These are phyloP conservation scores for Murraya paniculata DNA, from an alignment of 345 rosid genomes.

Conservation along the genomic window DNA sequence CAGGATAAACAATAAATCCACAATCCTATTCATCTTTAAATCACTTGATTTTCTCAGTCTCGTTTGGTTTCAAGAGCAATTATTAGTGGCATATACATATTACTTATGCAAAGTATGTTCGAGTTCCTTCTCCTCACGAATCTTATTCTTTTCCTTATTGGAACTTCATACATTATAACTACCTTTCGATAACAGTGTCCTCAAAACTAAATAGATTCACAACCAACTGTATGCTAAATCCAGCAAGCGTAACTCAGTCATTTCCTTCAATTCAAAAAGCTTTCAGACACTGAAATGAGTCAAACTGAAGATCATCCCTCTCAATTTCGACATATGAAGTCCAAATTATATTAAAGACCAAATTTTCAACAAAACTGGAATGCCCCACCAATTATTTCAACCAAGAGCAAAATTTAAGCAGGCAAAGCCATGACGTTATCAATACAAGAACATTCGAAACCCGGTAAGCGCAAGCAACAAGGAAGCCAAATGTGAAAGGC, in stretches of 20 bases:
- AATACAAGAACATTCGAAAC: neutral
- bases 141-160: neutral
- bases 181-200: neutral
- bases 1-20: neutral
- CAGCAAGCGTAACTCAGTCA: conserved; percentile 1
- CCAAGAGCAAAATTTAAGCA: neutral
- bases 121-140: neutral
- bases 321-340: neutral
- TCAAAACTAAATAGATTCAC: neutral
- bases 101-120: neutral
- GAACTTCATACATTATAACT: neutral
- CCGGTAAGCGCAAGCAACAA: neutral
- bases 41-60: neutral
- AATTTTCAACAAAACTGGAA: neutral
- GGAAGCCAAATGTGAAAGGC: neutral
- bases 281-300: neutral
- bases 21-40: neutral
- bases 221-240: neutral
- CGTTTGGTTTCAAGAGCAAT: neutral
- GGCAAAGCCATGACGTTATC: neutral
- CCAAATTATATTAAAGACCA: neutral
- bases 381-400: neutral
- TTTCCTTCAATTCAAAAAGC: neutral
- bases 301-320: neutral
- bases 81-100: neutral